Conservation (phyloP, 2,329 filamentous ascomycete species). For the Cladosporium colombiae region DNA sequence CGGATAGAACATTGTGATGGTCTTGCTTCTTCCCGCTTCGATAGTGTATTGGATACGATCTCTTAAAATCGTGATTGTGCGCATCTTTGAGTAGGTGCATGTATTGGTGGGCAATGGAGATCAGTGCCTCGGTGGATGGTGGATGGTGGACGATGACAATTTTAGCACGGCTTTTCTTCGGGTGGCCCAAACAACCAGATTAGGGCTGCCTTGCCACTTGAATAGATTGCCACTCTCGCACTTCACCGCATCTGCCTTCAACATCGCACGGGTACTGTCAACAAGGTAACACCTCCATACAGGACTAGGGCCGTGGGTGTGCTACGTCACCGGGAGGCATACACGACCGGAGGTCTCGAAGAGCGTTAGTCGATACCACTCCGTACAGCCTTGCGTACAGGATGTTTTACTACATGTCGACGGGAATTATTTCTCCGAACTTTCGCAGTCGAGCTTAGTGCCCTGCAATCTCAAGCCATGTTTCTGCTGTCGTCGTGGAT, state of each 20-base stretch:
- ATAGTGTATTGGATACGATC: neutral
- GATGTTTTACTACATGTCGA: neutral
- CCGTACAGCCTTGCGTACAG: neutral
- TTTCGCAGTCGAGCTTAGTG: neutral
- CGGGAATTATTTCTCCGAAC: neutral
- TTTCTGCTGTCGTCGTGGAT: neutral
- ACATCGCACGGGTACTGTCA: neutral
- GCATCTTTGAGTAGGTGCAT: neutral
- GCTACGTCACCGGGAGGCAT: neutral
- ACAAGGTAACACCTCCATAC: neutral
- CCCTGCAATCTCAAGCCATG: neutral
- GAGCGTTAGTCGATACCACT: neutral
- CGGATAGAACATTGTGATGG: neutral
- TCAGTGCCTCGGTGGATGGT: neutral
- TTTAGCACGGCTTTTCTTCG: slow-evolving; percentile 2
- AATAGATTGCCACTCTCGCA: neutral
- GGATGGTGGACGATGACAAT: neutral
- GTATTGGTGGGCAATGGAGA: neutral
- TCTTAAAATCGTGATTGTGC: neutral
- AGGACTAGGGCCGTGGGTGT: neutral
- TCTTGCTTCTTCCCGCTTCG: neutral
- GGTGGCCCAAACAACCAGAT: neutral
- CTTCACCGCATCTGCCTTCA: neutral
- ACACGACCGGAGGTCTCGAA: neutral
- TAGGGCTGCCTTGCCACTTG: neutral